Evolutionary conservation across 768 basidiomycete genomes (phyloP).

Genomic region (Termitomyces heimii): DNA sequence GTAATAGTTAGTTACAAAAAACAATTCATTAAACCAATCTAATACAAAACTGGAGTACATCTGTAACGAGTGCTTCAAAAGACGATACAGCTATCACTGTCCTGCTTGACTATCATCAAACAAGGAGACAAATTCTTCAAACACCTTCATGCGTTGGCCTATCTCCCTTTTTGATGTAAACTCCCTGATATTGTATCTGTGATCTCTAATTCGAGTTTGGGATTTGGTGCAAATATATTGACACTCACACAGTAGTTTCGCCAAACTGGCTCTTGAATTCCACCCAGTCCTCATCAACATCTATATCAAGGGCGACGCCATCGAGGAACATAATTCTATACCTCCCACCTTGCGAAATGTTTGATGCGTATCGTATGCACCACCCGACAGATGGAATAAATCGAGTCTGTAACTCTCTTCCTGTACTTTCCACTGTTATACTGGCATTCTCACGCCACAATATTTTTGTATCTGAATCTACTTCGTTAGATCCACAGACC

Average conservation of each 20-base stretch:
- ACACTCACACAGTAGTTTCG: constrained; percentile 21
- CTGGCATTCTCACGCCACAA: constrained; percentile 14
- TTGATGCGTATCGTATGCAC: constrained; percentile 33
- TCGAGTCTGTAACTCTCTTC: constrained; percentile 23
- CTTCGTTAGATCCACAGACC: not conserved
- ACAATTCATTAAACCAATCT: not conserved
- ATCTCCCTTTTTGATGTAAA: constrained; percentile 24
- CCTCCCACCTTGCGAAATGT: constrained; percentile 33
- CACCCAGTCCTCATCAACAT: constrained; percentile 37
- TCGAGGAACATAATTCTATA: constrained; percentile 41
- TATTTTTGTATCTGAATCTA: not conserved
- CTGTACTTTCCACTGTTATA: constrained; percentile 5
- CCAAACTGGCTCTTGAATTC: constrained; percentile 25
- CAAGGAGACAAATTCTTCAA: constrained; percentile 34
- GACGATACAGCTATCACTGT: not conserved
- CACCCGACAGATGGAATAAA: constrained; percentile 35
- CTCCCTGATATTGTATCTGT: constrained; percentile 28
- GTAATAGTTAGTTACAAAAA: not conserved
- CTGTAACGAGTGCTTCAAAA: not conserved
- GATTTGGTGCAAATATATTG: not conserved
- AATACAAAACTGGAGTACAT: not conserved
- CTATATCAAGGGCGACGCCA: constrained; percentile 32
- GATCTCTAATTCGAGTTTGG: not conserved
- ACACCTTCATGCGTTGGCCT: constrained; percentile 35
- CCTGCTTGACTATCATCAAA: constrained; percentile 24